phyloP scores from a whole-genome alignment of 2,329 filamentous ascomycete genomes.

The Sporothrix protearum region DNA sequence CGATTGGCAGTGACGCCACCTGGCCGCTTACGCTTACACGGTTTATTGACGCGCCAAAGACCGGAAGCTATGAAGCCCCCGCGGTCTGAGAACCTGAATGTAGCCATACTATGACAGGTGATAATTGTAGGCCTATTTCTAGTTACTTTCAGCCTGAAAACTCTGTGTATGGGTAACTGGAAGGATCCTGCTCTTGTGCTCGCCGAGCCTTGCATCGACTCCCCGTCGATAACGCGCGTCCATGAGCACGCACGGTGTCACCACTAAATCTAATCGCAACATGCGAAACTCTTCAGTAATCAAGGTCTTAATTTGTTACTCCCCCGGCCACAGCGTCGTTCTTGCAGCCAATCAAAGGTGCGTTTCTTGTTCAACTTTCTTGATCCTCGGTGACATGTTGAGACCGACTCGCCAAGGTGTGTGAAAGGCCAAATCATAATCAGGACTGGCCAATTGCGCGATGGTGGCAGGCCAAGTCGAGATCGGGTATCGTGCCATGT shows the following conservation, averaged over 20 bases:
- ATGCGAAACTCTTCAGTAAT: background rate
- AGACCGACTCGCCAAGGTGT: background rate
- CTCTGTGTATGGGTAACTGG: background rate
- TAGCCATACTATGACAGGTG: too few species aligned
- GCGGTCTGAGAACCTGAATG: too few species aligned
- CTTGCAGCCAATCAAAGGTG: background rate
- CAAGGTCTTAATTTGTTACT: background rate
- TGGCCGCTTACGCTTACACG: too few species aligned
- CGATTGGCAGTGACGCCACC: too few species aligned
- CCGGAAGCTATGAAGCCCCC: too few species aligned
- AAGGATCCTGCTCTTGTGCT: background rate
- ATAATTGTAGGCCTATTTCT: too few species aligned
- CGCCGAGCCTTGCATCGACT: background rate
- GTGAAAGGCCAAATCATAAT: background rate
- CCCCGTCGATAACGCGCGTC: background rate
- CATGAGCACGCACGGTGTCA: background rate
- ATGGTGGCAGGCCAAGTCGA: background rate
- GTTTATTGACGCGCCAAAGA: too few species aligned
- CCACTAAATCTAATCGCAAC: background rate
- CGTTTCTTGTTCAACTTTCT: background rate
- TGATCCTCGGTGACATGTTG: background rate
- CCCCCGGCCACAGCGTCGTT: background rate
- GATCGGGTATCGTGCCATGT: background rate
- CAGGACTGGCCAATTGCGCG: background rate
- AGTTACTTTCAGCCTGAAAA: background rate